Conservation (phyloP, 2,329 filamentous ascomycete species). For the Ceratocystis lukuohia region DNA sequence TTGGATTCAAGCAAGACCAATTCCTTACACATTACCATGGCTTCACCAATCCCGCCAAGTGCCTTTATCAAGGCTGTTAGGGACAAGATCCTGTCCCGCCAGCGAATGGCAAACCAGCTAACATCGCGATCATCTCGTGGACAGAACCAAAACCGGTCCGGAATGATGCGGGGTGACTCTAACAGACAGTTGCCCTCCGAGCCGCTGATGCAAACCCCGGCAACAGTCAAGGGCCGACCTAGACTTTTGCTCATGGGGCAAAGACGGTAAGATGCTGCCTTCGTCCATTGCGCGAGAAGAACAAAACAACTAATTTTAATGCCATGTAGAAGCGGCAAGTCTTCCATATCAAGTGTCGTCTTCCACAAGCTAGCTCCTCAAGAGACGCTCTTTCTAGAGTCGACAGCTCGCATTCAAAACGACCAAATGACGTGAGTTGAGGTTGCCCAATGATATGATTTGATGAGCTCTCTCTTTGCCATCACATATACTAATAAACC, state of each 20-base stretch:
- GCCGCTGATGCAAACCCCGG: conserved; percentile 27
- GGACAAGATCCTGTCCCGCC: not conserved
- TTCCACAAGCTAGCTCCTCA: conserved; percentile 95
- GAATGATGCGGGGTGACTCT: conserved; percentile 35
- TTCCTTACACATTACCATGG: not conserved
- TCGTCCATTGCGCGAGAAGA: not conserved
- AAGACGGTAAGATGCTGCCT: conserved; percentile 52
- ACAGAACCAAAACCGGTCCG: conserved; percentile 43
- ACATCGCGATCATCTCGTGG: conserved; percentile 28
- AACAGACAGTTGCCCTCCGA: conserved; percentile 34
- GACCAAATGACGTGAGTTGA: conserved; percentile 76
- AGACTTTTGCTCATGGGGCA: conserved; percentile 89
- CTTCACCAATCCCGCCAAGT: not conserved
- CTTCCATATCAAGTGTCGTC: conserved; percentile 96
- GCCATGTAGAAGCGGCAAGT: conserved; percentile 72
- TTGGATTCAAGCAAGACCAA: not conserved
- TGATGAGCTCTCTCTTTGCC: too few relatives aligned
- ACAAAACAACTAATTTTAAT: not conserved
- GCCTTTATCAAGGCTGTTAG: not conserved
- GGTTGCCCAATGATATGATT: too few relatives aligned
- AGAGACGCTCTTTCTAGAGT: conserved; percentile 91
- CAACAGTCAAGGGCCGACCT: conserved; percentile 53
- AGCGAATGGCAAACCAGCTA: conserved; percentile 21
- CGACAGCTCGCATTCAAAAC: conserved; percentile 86
- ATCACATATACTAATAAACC: conserved; percentile 18